phyloP scores from a whole-genome alignment of 2,329 filamentous ascomycete species.

The Trichophyton equinum region DNA sequence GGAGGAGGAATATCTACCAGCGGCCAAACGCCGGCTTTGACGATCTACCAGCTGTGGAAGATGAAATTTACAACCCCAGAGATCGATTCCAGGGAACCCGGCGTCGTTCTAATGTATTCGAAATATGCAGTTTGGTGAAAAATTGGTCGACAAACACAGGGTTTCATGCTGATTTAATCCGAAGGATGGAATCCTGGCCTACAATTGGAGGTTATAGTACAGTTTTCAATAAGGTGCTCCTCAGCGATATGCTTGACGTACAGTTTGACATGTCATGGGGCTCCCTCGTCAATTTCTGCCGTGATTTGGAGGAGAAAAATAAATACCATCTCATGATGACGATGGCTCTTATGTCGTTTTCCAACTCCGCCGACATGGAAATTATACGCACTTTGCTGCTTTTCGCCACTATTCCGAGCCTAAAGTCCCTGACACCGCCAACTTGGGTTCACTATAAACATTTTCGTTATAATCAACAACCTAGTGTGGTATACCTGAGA shows the following conservation, averaged over 20 bases:
- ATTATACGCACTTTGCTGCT: conserved; percentile 16
- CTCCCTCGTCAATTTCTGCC: conserved; percentile 11
- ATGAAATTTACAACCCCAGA: conserved; percentile 7
- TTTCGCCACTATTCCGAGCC: conserved; percentile 9
- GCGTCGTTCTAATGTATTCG: conserved; percentile 9
- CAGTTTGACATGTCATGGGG: conserved; percentile 6
- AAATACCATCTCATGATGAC: conserved; percentile 21
- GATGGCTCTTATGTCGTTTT: conserved; percentile 20
- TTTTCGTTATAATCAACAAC: conserved; percentile 8
- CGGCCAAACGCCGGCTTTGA: conserved; percentile 7
- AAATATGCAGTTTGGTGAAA: conserved; percentile 5
- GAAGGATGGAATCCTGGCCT: conserved; percentile 7
- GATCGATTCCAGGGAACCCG: conserved; percentile 4
- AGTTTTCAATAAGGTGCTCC: conserved; percentile 9
- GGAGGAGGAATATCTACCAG: conserved; percentile 8
- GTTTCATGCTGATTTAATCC: conserved; percentile 3
- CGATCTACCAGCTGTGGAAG: not conserved
- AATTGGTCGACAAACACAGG: conserved; percentile 8
- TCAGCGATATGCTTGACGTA: conserved; percentile 10
- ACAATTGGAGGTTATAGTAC: conserved; percentile 8
- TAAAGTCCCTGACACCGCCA: conserved; percentile 10
- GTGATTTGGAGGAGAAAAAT: conserved; percentile 6
- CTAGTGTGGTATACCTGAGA: conserved; percentile 7
- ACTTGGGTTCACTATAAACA: conserved; percentile 6
- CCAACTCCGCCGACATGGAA: conserved; percentile 15